Evolutionary conservation across 1,139 yeast species (phyloP), one percentile per base, ranked within the genome.

Genomic region (Suhomyces yuchorum): DNA sequence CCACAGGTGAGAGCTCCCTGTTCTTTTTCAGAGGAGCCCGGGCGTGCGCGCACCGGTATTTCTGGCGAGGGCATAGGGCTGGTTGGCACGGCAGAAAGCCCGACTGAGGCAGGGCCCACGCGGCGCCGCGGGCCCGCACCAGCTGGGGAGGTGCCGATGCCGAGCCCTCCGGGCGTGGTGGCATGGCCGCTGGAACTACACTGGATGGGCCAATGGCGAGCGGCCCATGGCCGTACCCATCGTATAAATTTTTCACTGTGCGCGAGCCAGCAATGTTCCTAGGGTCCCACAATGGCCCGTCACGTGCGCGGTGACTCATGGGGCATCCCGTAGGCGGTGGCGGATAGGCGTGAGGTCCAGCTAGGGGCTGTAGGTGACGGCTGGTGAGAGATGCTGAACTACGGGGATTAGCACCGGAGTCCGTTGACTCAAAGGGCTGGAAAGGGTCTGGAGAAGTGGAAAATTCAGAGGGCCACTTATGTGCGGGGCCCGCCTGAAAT

Each of bases 1-100:
- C 40, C 36, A 24, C 23, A 11, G 32, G 40, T 15, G 41, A 22
- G 39, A 39, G 26, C 49, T 46, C 49, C 49, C 32, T 43, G 46
- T 46, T 46, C 46, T 46, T 46, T 46, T 46, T 46, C 49, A 46
- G 37, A 14, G 37, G 26, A 7, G 11, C 15, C 15, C 20, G 36
- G 45, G 20, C 44, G 44, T 42, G 44, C 37, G 40, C 34, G 40
- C 19, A 15, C 32, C 19, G n/a, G n/a, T n/a, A n/a, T n/a, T n/a
- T n/a, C n/a, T 11, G 34, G 34, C 18, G 18, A 30, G 34, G 34
- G 18, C 17, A 30, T 30, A 30, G 18, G 34, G 34, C 34, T 30
- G 34, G 34, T n/a, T 30, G 14, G 19, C 3, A 14, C 18, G 17
- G 18, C 9, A 14, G 34, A 14, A 14, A 11, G 7, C 34, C 7